A percentile compares a stretch with the other conserved stretches of the same genome.
These are phyloP conservation scores for Sphenostylis stenocarpa DNA, from an alignment of 306 rosid genomes.

Conservation along the genomic window DNA sequence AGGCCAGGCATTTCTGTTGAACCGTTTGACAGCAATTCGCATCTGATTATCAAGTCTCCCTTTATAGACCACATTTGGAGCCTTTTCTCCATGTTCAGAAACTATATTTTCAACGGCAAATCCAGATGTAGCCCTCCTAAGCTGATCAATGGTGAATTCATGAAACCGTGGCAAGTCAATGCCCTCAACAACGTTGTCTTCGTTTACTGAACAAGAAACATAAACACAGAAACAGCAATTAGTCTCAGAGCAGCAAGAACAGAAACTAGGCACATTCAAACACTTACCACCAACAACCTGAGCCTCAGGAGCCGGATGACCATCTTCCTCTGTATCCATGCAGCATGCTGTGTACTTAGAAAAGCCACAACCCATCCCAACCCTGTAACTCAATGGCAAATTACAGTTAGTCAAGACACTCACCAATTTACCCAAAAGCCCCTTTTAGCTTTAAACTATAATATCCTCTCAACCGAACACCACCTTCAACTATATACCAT, in stretches of 20 bases:
- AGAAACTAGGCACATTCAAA: conserved; percentile 19
- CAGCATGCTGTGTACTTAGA: conserved; percentile 69
- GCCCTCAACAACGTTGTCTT: conserved; percentile 56
- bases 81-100: conserved; percentile 98
- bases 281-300: conserved; percentile 65
- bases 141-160: conserved; percentile 77
- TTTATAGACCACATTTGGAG: conserved; percentile 93
- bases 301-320: conserved; percentile 49
- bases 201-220: conserved; percentile 55
- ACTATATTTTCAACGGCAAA: conserved; percentile 88
- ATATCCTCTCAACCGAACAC: conserved; percentile 26
- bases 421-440: conserved; percentile 23
- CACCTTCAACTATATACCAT: conserved; percentile 25
- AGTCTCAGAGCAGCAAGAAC: conserved; percentile 19
- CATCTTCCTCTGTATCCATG: conserved; percentile 41
- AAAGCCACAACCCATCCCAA: conserved; percentile 82
- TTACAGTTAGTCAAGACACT: conserved; percentile 28
- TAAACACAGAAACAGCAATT: conserved; percentile 28
- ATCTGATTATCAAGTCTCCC: conserved; percentile 85
- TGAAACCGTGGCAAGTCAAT: conserved; percentile 61
- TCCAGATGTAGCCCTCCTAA: conserved; percentile 84
- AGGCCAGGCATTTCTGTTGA: conserved; percentile 97
- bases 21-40: conserved; percentile 89
- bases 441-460: conserved; percentile 32
- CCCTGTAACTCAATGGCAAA: conserved; percentile 33